A percentile compares a stretch with the other conserved stretches of the same genome.
Conservation (phyloP, 495 filamentous ascomycete species). For the Rhizodiscina lignyota region DNA sequence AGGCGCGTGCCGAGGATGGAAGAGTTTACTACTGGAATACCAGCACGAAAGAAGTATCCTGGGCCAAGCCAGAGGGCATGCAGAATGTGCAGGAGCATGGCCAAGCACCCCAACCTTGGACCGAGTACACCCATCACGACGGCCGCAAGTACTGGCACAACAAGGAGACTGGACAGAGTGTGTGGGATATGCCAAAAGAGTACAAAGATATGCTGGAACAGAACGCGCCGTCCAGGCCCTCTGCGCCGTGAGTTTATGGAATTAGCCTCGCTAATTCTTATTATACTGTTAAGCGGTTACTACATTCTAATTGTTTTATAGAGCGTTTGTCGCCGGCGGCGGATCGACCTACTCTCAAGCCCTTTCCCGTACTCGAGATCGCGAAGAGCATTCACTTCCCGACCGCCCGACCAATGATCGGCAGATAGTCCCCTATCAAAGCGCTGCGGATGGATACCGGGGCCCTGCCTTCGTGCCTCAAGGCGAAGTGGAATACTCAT, state of each 20-base stretch:
- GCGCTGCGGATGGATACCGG: no score
- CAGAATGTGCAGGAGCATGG: constrained; percentile 43
- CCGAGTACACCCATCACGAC: constrained; percentile 72
- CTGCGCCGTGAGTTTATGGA: no score
- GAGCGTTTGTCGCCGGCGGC: constrained; percentile 42
- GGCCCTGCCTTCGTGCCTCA: constrained; percentile 42
- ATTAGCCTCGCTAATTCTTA: no score
- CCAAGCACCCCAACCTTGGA: constrained; percentile 52
- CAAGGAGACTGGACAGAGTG: constrained; percentile 76
- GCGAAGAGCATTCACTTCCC: constrained; percentile 24
- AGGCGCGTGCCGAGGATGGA: constrained; percentile 69
- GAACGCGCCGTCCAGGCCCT: neutral
- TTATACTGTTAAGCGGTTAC: no score
- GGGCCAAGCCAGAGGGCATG: constrained; percentile 80
- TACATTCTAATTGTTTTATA: constrained; percentile 23
- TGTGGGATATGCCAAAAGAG: constrained; percentile 84
- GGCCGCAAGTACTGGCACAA: constrained; percentile 93
- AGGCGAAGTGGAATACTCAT: constrained; percentile 69
- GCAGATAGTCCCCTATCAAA: constrained; percentile 33
- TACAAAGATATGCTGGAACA: constrained; percentile 52
- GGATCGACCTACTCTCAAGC: constrained; percentile 31
- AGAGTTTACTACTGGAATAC: constrained; percentile 88
- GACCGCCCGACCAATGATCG: constrained; percentile 37
- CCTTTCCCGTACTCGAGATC: neutral
- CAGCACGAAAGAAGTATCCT: constrained; percentile 75